Evolutionary conservation across 1,284 basidiomycete species (phyloP).

Genomic region (Trametes pubescens): DNA sequence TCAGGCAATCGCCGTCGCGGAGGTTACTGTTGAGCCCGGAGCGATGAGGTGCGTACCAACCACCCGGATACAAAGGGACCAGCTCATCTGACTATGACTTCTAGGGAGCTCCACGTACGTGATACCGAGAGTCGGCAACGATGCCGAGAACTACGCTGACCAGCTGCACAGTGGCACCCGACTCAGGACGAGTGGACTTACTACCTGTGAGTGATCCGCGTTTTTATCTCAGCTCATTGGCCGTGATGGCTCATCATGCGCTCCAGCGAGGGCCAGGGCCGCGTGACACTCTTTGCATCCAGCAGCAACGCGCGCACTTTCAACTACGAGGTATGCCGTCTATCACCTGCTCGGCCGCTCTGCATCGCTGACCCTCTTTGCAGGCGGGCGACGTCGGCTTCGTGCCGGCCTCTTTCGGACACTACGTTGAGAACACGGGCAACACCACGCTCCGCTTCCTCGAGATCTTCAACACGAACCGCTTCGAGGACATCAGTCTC

Average conservation of each 20-base stretch:
- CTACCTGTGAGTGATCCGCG: slow-evolving; percentile 47
- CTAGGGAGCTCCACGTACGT: slow-evolving; percentile 42
- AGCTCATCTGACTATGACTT: neutral
- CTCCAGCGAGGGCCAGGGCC: slow-evolving; percentile 61
- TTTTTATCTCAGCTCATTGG: neutral
- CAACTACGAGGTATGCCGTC: slow-evolving; percentile 59
- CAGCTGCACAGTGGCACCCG: slow-evolving; percentile 69
- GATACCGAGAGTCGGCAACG: neutral
- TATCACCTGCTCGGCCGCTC: neutral
- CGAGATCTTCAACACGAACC: slow-evolving; percentile 71
- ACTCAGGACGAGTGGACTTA: slow-evolving; percentile 75
- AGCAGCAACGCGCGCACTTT: slow-evolving; percentile 72
- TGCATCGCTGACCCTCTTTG: slow-evolving; percentile 11
- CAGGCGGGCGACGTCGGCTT: slow-evolving; percentile 73
- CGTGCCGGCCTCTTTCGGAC: slow-evolving; percentile 68
- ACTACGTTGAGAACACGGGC: slow-evolving; percentile 78
- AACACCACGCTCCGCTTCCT: slow-evolving; percentile 69
- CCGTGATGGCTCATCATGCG: neutral
- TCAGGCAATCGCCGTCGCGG: slow-evolving; percentile 68
- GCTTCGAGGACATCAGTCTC: slow-evolving; percentile 71
- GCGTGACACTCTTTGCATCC: slow-evolving; percentile 73
- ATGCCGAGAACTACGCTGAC: slow-evolving; percentile 5
- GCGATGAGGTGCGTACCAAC: slow-evolving; percentile 51
- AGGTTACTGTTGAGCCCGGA: slow-evolving; percentile 74
- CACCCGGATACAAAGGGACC: neutral